A percentile compares a stretch with the other conserved stretches of the same genome.
Conservation (phyloP, 2,329 filamentous ascomycete species). For the Talaromyces sp. region DNA sequence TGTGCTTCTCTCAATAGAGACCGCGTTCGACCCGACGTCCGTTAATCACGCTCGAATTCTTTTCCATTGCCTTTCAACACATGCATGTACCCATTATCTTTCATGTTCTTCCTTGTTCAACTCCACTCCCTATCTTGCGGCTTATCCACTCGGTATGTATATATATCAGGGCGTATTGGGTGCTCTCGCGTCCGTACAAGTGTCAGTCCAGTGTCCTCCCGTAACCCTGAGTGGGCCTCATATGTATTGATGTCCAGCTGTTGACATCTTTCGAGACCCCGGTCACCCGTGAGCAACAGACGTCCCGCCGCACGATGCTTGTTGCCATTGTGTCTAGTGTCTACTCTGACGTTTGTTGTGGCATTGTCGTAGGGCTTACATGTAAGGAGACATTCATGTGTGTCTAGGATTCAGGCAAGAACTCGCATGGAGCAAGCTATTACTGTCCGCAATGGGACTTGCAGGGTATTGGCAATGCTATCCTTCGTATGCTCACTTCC, state of each 20-base stretch:
- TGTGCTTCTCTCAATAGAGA: not conserved
- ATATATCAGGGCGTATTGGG: not conserved
- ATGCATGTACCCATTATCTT: not conserved
- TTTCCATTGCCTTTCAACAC: not conserved
- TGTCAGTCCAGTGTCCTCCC: too few species aligned
- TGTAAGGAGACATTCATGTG: not conserved
- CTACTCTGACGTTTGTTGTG: not conserved
- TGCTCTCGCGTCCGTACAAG: not conserved
- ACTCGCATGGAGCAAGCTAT: not conserved
- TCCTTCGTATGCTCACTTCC: not conserved
- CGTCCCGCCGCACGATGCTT: not conserved
- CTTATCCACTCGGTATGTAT: not conserved
- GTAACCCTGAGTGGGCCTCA: not conserved
- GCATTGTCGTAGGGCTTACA: not conserved
- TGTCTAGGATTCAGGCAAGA: not conserved
- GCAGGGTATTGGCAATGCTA: not conserved
- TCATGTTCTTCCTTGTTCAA: not conserved
- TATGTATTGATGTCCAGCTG: not conserved
- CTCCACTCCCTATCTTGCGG: not conserved
- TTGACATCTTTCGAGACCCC: not conserved
- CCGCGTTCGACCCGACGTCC: not conserved
- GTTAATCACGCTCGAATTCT: not conserved
- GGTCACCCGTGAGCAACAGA: not conserved
- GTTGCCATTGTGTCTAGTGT: not conserved
- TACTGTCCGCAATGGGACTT: not conserved